These are phyloP conservation scores for Amoebophrya sp. DNA, from an alignment of 169 alveolate genomes.

Conservation along the genomic window DNA sequence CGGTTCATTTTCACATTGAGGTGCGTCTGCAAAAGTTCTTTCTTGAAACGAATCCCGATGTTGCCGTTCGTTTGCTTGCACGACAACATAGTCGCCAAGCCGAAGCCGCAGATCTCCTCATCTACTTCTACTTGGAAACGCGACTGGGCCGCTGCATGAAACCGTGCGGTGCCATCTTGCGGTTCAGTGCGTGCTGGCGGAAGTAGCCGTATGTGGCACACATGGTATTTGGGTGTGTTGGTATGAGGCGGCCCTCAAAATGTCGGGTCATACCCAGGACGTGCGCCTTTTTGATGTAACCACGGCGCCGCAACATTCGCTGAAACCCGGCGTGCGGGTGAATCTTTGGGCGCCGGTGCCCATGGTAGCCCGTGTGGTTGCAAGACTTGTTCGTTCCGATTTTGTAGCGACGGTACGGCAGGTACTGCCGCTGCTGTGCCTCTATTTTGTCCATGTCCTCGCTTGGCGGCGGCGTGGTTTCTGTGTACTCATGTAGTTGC, in stretches of 20 bases:
- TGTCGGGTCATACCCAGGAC: not conserved
- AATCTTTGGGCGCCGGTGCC: not conserved
- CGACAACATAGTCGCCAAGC: no score
- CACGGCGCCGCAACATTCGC: not conserved
- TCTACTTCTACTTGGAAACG: no score
- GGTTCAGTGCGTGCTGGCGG: not conserved
- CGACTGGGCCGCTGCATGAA: not conserved
- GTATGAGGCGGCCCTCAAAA: not conserved
- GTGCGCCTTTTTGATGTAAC: not conserved
- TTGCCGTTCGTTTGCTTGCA: no score
- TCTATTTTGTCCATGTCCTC: not conserved
- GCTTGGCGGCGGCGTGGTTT: not conserved
- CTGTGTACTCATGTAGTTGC: not conserved
- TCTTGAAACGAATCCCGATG: no score
- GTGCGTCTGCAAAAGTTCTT: no score
- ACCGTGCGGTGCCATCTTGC: not conserved
- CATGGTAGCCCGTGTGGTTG: not conserved
- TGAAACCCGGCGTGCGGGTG: slow-evolving; percentile 10
- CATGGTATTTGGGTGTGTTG: not conserved
- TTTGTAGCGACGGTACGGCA: not conserved
- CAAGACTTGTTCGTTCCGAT: not conserved
- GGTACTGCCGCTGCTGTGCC: not conserved
- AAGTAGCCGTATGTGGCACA: not conserved
- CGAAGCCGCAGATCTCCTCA: no score
- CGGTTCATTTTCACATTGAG: no score